Base-by-base conservation (phyloP, 805 yeast genomes). In the Lipomyces starkeyi region DNA sequence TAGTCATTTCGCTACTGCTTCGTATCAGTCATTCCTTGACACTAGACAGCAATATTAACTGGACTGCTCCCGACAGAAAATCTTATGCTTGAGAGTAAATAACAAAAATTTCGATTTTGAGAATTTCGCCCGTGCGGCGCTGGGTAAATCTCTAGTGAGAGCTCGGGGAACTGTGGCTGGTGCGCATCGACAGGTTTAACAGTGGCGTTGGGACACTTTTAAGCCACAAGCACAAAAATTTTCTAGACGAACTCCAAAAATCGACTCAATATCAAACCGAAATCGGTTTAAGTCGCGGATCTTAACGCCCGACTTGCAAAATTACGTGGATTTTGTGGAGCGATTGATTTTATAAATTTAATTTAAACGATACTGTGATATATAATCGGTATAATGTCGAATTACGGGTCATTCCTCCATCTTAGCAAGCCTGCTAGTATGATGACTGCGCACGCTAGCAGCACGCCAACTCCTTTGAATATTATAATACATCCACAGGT, bases 401-500 rank as follows among this genome's bases (percentile, higher is more conserved):
- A 29, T 13, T 20, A 62, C 20, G 63, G 69, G n/a, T 67, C 72
- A 32, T 69, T 69, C 56, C 64, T 69, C 8, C 72, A 69, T 73
- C 4, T 71, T 64, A 59, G 61, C 65, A 68, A 68, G 64, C 71
- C 71, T 20, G 61, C 70, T 32, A 63, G 63, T 20, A 49, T 64
- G 37, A 34, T 55, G 27, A 34, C 43, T 40, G 59, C 65, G 32
- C 52, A 54, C 25, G 54, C 43, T 34, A 53, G 53, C 34, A 59
- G 61, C 43, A 55, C 64, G 43, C 63, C 74, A 9, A 54, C 71
- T 9, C 75, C 76, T 22, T 49, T 73, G 64, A 72, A 71, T 37
- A 65, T 72, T 52, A 60, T 70, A 13, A 64, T 73, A 14, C 74
- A 73, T 34, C 75, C 75, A 13, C 73, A 70, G 68, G 72, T 68